phyloP scores from a whole-genome alignment of 2,329 filamentous ascomycete species.

The Orbilia brochopaga region DNA sequence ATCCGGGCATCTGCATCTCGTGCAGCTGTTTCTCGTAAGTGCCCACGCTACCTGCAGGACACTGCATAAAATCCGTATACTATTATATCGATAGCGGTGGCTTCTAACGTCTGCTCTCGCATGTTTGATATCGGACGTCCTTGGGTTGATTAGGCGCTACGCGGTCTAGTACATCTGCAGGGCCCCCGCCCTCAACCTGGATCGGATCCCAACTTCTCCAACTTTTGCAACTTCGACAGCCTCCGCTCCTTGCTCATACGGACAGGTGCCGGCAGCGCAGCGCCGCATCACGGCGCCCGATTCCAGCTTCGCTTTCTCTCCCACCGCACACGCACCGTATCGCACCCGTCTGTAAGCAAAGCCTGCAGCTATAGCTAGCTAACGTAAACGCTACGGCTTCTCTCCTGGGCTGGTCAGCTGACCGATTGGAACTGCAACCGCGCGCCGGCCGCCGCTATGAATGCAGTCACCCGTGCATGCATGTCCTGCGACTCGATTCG shows the following conservation, averaged over 20 bases:
- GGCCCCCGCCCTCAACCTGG: background rate
- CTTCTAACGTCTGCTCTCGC: background rate
- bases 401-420: constrained; percentile 1
- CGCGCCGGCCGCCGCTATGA: constrained; percentile 3
- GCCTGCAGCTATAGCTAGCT: constrained; percentile 7
- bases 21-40: too few relatives aligned
- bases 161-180: constrained; percentile 1
- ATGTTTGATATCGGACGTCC: background rate
- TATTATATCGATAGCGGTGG: background rate
- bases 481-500: background rate
- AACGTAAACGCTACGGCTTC: background rate
- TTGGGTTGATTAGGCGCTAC: constrained; percentile 7
- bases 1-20: too few relatives aligned
- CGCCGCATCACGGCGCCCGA: background rate
- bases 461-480: constrained; percentile 1
- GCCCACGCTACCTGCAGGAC: background rate
- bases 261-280: background rate
- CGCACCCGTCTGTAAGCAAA: constrained; percentile 5
- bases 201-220: background rate
- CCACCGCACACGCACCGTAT: background rate
- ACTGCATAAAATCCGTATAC: background rate
- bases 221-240: constrained; percentile 4
- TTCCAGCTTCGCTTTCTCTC: background rate
- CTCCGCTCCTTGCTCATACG: background rate
- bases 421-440: constrained; percentile 1